phyloP scores from a whole-genome alignment of 2,329 filamentous ascomycete genomes.

The Fusarium nematophilum region DNA sequence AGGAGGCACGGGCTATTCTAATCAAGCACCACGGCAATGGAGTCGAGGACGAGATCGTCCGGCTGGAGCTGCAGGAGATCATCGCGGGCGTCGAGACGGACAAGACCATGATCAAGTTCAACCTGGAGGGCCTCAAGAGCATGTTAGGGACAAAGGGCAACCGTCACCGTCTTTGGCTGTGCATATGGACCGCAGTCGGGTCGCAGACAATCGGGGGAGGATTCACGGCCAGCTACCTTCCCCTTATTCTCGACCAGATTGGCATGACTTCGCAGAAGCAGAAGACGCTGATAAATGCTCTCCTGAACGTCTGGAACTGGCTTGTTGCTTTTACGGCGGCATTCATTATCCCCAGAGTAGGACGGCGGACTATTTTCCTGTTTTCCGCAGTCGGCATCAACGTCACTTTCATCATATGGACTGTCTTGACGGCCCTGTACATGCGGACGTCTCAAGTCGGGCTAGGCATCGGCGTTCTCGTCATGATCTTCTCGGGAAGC shows the following conservation, averaged over 20 bases:
- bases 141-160: constrained; percentile 12
- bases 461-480: constrained; percentile 12
- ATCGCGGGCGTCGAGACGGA: constrained; percentile 31
- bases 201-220: not conserved
- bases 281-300: constrained; percentile 9
- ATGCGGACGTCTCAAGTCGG: not conserved
- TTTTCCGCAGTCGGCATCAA: not conserved
- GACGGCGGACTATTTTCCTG: constrained; percentile 2
- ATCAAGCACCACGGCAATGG: constrained; percentile 57
- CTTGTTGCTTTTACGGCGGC: not conserved
- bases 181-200: constrained; percentile 3
- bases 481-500: constrained; percentile 18
- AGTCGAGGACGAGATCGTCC: constrained; percentile 41
- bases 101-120: constrained; percentile 9
- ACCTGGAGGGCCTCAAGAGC: not conserved
- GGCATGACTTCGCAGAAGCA: constrained; percentile 10
- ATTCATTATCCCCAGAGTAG: constrained; percentile 3
- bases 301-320: constrained; percentile 7
- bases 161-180: constrained; percentile 12
- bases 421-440: constrained; percentile 6
- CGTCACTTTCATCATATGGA: constrained; percentile 10
- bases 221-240: not conserved
- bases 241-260: constrained; percentile 9
- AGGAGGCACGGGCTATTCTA: constrained; percentile 49
- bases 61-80: constrained; percentile 45